Evolutionary conservation across 73 alveolate genomes (phyloP).

Genomic region (Paramecium biaurelia): DNA sequence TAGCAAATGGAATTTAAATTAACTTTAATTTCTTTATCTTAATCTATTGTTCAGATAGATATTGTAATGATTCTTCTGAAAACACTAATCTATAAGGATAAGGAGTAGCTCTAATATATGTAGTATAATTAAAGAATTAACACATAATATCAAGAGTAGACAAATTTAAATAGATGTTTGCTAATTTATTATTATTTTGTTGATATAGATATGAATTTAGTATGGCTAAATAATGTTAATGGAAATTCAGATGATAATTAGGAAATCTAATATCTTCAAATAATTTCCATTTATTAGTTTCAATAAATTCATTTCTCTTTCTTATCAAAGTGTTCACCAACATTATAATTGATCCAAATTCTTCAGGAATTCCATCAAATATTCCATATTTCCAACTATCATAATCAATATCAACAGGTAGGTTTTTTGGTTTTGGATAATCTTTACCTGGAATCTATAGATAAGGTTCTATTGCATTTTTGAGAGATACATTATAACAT

Average conservation of each 20-base stretch:
- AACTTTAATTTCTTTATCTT: background rate
- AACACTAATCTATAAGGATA: slow-evolving; percentile 14
- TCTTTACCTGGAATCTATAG: background rate
- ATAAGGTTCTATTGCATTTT: background rate
- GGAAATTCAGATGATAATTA: background rate
- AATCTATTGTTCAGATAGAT: background rate
- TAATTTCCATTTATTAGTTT: background rate
- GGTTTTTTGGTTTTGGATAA: background rate
- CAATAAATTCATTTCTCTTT: background rate
- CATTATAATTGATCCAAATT: background rate
- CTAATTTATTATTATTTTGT: background rate
- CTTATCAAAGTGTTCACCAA: background rate
- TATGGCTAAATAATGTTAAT: background rate
- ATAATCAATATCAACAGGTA: background rate
- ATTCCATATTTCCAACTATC: background rate
- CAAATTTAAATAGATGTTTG: background rate
- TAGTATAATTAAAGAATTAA: background rate
- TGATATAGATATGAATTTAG: background rate
- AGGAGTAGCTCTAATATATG: background rate
- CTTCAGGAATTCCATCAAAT: slow-evolving; percentile 2
- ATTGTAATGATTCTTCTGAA: slow-evolving; percentile 15
- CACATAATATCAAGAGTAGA: background rate
- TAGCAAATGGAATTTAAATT: background rate
- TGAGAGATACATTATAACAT: background rate
- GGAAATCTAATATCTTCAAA: background rate